Percentiles rank a stretch among this genome's conserved stretches.
Conservation (phyloP, 1,139 yeast species). For the Debaryomyces fabryi region DNA sequence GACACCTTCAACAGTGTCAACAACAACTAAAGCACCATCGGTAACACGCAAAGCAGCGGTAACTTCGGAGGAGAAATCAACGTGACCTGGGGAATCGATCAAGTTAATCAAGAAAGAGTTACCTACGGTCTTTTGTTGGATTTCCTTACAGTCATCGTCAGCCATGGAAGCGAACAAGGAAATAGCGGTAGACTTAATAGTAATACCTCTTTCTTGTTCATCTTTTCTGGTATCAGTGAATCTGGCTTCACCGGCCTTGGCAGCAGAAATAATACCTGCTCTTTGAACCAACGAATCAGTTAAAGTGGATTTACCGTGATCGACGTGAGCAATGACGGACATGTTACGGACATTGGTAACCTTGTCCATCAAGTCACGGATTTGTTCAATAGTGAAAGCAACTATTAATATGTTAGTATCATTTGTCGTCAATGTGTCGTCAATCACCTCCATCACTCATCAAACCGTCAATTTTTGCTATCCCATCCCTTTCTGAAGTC, state of each 20-base stretch:
- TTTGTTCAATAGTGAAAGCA: constrained; percentile 86
- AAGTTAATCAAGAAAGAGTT: constrained; percentile 95
- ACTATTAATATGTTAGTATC: constrained; percentile 34
- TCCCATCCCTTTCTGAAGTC: background rate
- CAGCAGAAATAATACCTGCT: constrained; percentile 99
- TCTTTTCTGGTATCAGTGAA: constrained; percentile 99
- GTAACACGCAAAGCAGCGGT: constrained; percentile 99
- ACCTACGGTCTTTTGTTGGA: constrained; percentile 93
- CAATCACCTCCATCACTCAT: background rate
- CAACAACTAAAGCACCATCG: constrained; percentile 99
- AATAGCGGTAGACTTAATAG: constrained; percentile 98
- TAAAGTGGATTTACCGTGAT: constrained; percentile 99
- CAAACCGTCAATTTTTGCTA: background rate
- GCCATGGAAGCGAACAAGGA: constrained; percentile 89
- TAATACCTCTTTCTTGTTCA: constrained; percentile 99
- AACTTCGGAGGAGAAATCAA: constrained; percentile 99
- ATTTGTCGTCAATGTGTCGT: background rate
- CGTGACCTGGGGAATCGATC: constrained; percentile 99
- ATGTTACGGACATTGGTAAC: constrained; percentile 99
- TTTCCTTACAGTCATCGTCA: constrained; percentile 93
- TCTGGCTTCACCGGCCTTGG: constrained; percentile 99
- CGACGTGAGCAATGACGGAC: constrained; percentile 99
- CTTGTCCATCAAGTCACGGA: constrained; percentile 99
- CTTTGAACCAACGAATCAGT: constrained; percentile 98
- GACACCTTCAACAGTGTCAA: constrained; percentile 99